A percentile compares a stretch with the other conserved stretches of the same genome.
phyloP scores from a whole-genome alignment of 139 green algal species.

The Mesotaenium endlicherianum region DNA sequence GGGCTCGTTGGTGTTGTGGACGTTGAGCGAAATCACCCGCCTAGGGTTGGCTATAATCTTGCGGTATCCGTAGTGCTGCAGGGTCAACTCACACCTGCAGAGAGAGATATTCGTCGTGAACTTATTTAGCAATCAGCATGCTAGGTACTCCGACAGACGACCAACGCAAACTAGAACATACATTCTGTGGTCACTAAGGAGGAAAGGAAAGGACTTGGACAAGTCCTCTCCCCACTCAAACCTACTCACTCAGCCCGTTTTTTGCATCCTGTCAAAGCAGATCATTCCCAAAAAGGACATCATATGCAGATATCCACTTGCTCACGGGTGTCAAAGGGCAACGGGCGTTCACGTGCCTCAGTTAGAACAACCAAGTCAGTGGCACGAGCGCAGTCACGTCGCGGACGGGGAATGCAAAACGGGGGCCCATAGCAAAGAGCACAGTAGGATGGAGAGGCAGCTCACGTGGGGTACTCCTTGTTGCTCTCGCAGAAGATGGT shows the following conservation, averaged over 20 bases:
- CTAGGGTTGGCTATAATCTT: background rate
- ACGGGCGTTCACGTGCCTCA: background rate
- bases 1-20: slow-evolving; percentile 16
- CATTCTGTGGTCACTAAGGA: background rate
- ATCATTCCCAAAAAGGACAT: too few relatives aligned
- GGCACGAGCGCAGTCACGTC: background rate
- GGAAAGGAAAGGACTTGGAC: background rate
- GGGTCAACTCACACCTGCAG: slow-evolving; percentile 7
- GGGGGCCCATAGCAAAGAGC: background rate
- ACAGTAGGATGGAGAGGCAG: background rate
- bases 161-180: background rate
- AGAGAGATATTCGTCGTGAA: too few relatives aligned
- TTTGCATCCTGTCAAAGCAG: too few relatives aligned
- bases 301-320: background rate
- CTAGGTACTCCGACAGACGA: background rate
- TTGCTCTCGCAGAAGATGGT: slow-evolving; percentile 35
- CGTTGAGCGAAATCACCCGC: slow-evolving; percentile 3
- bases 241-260: too few relatives aligned
- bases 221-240: background rate
- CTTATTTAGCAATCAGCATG: background rate
- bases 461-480: slow-evolving; percentile 16
- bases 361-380: background rate
- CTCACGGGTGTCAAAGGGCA: background rate
- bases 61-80: slow-evolving; percentile 32
- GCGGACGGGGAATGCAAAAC: background rate